Conservation (phyloP, 352 stramenopile species). For the Phytophthora tubulina region DNA sequence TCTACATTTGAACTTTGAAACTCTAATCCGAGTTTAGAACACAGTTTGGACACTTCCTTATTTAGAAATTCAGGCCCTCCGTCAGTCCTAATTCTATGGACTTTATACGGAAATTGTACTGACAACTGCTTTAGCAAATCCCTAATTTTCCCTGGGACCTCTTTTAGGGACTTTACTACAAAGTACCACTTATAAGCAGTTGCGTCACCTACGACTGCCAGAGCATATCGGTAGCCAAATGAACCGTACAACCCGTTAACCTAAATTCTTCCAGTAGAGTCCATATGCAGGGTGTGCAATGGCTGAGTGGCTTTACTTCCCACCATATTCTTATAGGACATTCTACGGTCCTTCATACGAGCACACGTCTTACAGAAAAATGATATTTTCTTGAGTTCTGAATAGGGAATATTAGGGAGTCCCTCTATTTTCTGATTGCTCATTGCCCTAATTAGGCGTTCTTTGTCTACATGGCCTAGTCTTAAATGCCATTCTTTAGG, state of each 20-base stretch:
- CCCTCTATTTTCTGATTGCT: slow-evolving; percentile 15
- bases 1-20: slow-evolving; percentile 18
- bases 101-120: slow-evolving; percentile 20
- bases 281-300: slow-evolving; percentile 17
- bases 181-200: slow-evolving; percentile 22
- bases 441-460: slow-evolving; percentile 18
- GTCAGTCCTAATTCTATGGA: slow-evolving; percentile 6
- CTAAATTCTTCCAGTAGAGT: slow-evolving; percentile 4
- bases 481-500: slow-evolving; percentile 26
- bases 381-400: slow-evolving; percentile 8
- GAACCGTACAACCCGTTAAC: slow-evolving; percentile 14
- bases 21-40: neutral
- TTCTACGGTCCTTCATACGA: slow-evolving; percentile 17
- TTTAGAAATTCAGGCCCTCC: slow-evolving; percentile 11
- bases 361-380: slow-evolving; percentile 25
- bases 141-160: slow-evolving; percentile 9
- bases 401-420: slow-evolving; percentile 3
- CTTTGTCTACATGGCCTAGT: slow-evolving; percentile 17
- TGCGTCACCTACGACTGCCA: slow-evolving; percentile 2
- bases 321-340: slow-evolving; percentile 21
- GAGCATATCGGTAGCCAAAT: slow-evolving; percentile 12
- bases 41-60: slow-evolving; percentile 4
- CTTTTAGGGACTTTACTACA: slow-evolving; percentile 17
- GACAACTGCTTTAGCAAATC: slow-evolving; percentile 12
- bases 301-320: slow-evolving; percentile 11